These are phyloP conservation scores for Suhomyces choctaworum DNA, from an alignment of 1,139 yeast genomes.

Conservation along the genomic window DNA sequence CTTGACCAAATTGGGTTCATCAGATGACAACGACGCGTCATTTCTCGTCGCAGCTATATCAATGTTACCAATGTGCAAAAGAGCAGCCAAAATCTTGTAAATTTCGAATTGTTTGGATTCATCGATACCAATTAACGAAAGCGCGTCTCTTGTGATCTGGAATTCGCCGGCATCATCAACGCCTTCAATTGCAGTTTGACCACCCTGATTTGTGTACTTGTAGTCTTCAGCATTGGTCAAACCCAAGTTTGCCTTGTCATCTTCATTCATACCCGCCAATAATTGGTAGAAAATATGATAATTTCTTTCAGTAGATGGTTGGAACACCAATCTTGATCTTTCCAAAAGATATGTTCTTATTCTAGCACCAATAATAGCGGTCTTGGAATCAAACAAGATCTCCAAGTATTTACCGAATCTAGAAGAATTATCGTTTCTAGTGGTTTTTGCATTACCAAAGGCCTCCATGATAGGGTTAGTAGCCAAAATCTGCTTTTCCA, in stretches of 20 bases:
- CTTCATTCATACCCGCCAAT: slow-evolving; percentile 70
- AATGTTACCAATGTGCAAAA: slow-evolving; percentile 91
- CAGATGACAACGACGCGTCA: slow-evolving; percentile 79
- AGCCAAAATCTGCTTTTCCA: slow-evolving; percentile 92
- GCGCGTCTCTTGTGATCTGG: slow-evolving; percentile 69
- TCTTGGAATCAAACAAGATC: slow-evolving; percentile 72
- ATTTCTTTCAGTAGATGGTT: slow-evolving; percentile 85
- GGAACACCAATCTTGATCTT: slow-evolving; percentile 91
- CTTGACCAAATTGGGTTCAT: slow-evolving; percentile 79
- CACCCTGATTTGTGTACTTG: slow-evolving; percentile 89
- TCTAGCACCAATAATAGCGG: slow-evolving; percentile 89
- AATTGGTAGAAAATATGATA: slow-evolving; percentile 95
- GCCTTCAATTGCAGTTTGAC: slow-evolving; percentile 67
- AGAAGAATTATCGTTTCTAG: slow-evolving; percentile 95
- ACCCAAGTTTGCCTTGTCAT: slow-evolving; percentile 57
- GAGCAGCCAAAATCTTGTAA: slow-evolving; percentile 80
- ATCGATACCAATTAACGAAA: slow-evolving; percentile 74
- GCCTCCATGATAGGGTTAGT: slow-evolving; percentile 99
- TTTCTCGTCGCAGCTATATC: slow-evolving; percentile 83
- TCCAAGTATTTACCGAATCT: slow-evolving; percentile 96
- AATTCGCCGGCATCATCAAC: slow-evolving; percentile 85
- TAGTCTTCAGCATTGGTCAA: slow-evolving; percentile 68
- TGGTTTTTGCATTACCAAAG: slow-evolving; percentile 97
- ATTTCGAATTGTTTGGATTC: slow-evolving; percentile 62
- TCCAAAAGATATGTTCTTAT: slow-evolving; percentile 91